A percentile compares a stretch with the other conserved stretches of the same genome.
Conservation (phyloP, 108 stramenopile species). For the Skeletonema marinoi region DNA sequence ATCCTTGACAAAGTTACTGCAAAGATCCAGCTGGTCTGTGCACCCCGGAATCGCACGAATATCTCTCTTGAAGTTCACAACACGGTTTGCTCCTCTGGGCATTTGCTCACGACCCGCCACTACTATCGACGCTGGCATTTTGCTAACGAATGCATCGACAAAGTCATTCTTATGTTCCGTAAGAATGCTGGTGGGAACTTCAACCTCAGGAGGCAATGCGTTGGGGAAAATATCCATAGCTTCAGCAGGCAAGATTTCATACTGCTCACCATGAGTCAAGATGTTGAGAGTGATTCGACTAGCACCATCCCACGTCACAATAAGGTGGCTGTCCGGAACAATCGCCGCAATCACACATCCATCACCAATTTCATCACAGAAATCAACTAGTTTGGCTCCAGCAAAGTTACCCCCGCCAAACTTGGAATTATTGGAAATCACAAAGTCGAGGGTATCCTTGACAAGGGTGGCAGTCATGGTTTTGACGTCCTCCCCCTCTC, state of each 20-base stretch:
- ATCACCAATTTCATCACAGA: constrained; percentile 40
- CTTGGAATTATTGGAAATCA: neutral
- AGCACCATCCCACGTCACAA: constrained; percentile 58
- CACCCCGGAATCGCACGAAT: constrained; percentile 22
- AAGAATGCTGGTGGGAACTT: neutral
- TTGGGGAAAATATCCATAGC: too few species aligned
- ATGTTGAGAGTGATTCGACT: constrained; percentile 53
- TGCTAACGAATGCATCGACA: constrained; percentile 14
- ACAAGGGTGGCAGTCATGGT: neutral
- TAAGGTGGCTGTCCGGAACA: constrained; percentile 21
- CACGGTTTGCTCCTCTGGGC: constrained; percentile 55
- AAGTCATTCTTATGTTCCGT: neutral
- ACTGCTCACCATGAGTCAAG: constrained; percentile 39
- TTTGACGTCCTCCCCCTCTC: neutral
- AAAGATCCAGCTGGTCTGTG: constrained; percentile 7
- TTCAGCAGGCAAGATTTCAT: neutral
- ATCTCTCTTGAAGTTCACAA: constrained; percentile 60
- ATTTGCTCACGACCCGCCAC: constrained; percentile 49
- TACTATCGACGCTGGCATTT: neutral
- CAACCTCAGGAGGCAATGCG: neutral
- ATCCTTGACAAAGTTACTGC: constrained; percentile 18
- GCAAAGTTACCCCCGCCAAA: neutral
- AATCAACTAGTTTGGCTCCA: neutral
- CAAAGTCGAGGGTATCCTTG: neutral
- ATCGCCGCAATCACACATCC: constrained; percentile 38